Evolutionary conservation across 2,329 filamentous ascomycete species (phyloP).

Genomic region (Penicillium sp.): DNA sequence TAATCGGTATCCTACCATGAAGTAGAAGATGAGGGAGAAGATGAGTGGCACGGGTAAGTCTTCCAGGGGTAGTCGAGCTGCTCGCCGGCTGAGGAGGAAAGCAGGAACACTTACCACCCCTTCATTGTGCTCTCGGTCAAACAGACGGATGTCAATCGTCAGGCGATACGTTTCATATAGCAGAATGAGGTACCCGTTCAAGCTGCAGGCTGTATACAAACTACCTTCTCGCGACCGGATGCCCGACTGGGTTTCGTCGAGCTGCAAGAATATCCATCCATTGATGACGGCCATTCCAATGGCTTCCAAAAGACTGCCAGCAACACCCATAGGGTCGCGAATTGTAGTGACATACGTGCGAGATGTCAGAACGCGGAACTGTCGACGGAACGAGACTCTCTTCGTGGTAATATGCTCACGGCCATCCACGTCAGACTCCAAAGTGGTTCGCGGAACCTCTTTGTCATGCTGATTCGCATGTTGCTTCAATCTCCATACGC

Average conservation of each 20-base stretch:
- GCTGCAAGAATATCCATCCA: conserved; percentile 70
- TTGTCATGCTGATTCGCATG: conserved; percentile 1
- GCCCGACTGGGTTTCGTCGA: conserved; percentile 66
- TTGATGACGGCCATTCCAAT: conserved; percentile 69
- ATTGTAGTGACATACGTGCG: conserved; percentile 71
- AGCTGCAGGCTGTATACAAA: conserved; percentile 68
- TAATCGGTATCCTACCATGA: conserved; percentile 72
- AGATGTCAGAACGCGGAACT: conserved; percentile 66
- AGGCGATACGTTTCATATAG: conserved; percentile 76
- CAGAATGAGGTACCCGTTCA: conserved; percentile 76
- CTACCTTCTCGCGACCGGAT: conserved; percentile 74
- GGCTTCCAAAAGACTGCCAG: conserved; percentile 69
- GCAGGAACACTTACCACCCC: conserved; percentile 69
- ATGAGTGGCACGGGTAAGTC: conserved; percentile 72
- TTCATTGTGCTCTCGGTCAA: conserved; percentile 74
- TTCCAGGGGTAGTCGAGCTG: conserved; percentile 69
- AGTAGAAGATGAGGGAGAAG: conserved; percentile 72
- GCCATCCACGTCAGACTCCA: neutral
- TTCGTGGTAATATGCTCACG: conserved; percentile 24
- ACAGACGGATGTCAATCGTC: conserved; percentile 72
- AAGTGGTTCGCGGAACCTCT: neutral
- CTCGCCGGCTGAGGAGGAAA: conserved; percentile 68
- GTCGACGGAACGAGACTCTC: conserved; percentile 61
- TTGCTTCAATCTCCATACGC: conserved; percentile 54
- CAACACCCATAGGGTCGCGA: conserved; percentile 75